Evolutionary conservation across 139 green algal genomes (phyloP).

Genomic region (Chlamydomonas eustigma): DNA sequence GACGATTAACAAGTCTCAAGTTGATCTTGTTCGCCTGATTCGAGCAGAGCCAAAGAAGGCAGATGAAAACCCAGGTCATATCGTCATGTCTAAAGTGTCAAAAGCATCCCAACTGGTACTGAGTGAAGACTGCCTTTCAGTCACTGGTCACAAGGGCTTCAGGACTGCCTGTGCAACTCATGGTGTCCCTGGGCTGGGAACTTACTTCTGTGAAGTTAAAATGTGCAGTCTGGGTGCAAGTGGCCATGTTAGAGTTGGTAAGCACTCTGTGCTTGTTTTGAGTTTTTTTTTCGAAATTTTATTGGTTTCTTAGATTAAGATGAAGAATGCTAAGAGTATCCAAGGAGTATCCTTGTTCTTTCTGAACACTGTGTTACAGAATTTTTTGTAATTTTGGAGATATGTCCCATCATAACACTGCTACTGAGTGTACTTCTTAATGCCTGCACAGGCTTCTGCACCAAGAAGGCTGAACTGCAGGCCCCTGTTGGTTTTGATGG

Average conservation of each 20-base stretch:
- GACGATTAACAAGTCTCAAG: background rate
- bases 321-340: too few relatives aligned
- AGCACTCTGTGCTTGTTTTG: too few relatives aligned
- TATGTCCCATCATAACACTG: background rate
- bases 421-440: constrained; percentile 9
- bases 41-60: constrained; percentile 12
- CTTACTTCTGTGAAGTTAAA: constrained; percentile 73
- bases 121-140: constrained; percentile 43
- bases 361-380: too few relatives aligned
- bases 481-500: constrained; percentile 79
- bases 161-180: constrained; percentile 64
- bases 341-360: too few relatives aligned
- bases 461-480: constrained; percentile 67
- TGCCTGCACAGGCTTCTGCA: constrained; percentile 74
- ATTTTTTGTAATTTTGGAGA: too few relatives aligned
- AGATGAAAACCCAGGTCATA: constrained; percentile 25
- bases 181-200: constrained; percentile 45
- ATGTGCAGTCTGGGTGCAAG: constrained; percentile 59
- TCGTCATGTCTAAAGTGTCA: constrained; percentile 49
- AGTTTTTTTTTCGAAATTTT: too few relatives aligned
- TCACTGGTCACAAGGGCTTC: constrained; percentile 68
- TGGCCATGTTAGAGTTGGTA: constrained; percentile 15
- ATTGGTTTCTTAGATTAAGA: too few relatives aligned
- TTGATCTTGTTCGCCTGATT: constrained; percentile 3
- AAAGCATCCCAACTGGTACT: constrained; percentile 60